A percentile compares a stretch with the other conserved stretches of the same genome.
Evolutionary conservation across 2,329 filamentous ascomycete species (phyloP).

Genomic region (Fusarium scirpi): DNA sequence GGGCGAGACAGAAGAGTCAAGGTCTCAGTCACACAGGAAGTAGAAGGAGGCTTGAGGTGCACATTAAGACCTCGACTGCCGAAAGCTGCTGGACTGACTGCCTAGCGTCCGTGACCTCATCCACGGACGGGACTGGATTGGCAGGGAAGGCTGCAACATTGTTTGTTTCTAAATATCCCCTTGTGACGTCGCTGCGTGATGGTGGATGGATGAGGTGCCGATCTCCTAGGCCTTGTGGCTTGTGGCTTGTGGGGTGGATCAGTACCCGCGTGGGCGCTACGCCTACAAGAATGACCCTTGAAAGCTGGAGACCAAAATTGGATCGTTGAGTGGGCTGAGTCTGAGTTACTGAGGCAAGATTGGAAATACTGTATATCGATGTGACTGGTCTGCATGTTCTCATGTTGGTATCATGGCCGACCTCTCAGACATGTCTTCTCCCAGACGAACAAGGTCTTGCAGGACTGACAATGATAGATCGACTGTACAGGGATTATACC

Average conservation of each 20-base stretch:
- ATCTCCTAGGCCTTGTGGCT: conserved; percentile 11
- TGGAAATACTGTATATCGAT: neutral
- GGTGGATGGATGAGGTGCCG: conserved; percentile 36
- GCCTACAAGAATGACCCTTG: conserved; percentile 12
- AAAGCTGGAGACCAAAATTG: conserved; percentile 3
- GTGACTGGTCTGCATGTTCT: neutral
- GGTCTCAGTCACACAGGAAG: conserved; percentile 25
- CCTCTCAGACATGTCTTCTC: neutral
- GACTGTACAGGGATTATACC: conserved; percentile 3
- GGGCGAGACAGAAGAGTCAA: conserved; percentile 2
- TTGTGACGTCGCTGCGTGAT: conserved; percentile 46
- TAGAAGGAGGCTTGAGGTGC: conserved; percentile 14
- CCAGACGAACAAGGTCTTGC: conserved; percentile 2
- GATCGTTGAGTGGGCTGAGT: neutral
- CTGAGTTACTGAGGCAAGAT: conserved; percentile 15
- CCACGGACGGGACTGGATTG: neutral
- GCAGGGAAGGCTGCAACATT: conserved; percentile 22
- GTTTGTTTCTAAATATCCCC: conserved; percentile 27
- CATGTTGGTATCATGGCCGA: conserved; percentile 14
- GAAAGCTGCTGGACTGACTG: neutral
- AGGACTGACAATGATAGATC: neutral
- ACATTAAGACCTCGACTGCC: neutral
- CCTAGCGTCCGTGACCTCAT: conserved; percentile 35
- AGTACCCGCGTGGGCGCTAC: conserved; percentile 30
- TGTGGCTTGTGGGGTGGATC: conserved; percentile 29